phyloP scores from a whole-genome alignment of 768 basidiomycete species.

The Boletus tylopilopsis region DNA sequence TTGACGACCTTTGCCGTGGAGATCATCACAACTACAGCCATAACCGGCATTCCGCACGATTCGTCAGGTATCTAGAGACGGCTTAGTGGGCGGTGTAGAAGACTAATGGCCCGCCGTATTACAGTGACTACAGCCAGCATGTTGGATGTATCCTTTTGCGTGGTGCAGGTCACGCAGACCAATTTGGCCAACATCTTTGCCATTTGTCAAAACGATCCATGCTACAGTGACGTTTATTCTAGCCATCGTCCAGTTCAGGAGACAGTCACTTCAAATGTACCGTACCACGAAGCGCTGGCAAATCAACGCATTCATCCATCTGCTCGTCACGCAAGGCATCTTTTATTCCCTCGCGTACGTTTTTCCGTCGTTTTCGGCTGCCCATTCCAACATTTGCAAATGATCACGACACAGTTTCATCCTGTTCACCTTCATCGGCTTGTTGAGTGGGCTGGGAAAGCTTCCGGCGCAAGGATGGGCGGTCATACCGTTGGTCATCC shows the following conservation, averaged over 20 bases:
- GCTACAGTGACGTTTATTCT: not conserved
- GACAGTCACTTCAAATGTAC: not conserved
- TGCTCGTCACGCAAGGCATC: not conserved
- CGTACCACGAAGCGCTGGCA: not conserved
- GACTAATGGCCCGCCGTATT: not conserved
- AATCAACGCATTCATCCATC: not conserved
- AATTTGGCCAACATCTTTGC: not conserved
- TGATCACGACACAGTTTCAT: too few relatives aligned
- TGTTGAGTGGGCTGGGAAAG: not conserved
- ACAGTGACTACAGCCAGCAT: not conserved
- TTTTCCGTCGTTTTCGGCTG: not conserved
- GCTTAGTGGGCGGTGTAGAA: not conserved
- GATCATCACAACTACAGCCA: not conserved
- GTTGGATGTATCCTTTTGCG: not conserved
- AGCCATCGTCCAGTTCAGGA: not conserved
- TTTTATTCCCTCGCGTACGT: conserved; percentile 1
- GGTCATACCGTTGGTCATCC: not conserved
- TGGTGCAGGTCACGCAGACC: too few relatives aligned
- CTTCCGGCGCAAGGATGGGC: not conserved
- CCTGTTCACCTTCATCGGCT: not conserved
- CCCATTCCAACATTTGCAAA: not conserved
- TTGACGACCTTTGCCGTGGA: not conserved
- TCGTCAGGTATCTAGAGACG: not conserved
- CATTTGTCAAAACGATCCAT: not conserved
- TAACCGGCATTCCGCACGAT: not conserved